phyloP scores from a whole-genome alignment of 257 asterid genomes.

The Penstemon barbatus region DNA sequence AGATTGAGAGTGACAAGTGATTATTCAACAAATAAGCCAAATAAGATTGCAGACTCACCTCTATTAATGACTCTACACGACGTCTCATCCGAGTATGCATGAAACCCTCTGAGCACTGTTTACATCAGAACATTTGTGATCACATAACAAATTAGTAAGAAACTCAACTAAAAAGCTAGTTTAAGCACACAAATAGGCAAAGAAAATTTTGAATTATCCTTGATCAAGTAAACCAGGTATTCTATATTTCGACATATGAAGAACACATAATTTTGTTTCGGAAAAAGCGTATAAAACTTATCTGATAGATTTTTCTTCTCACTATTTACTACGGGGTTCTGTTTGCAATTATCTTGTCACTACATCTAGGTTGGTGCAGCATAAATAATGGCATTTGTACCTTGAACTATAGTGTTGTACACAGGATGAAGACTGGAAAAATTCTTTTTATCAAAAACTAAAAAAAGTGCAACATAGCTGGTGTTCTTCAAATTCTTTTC shows the following conservation, averaged over 20 bases:
- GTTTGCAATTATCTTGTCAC: background rate
- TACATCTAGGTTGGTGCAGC: background rate
- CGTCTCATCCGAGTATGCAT: constrained; percentile 99
- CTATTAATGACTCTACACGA: constrained; percentile 85
- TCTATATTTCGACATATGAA: background rate
- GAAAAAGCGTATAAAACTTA: background rate
- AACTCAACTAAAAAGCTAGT: constrained; percentile 15
- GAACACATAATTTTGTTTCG: background rate
- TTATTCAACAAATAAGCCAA: constrained; percentile 17
- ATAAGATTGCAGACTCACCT: constrained; percentile 44
- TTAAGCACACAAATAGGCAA: constrained; percentile 1
- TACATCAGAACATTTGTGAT: constrained; percentile 28
- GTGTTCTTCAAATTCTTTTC: background rate
- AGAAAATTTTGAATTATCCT: background rate
- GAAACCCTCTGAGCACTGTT: constrained; percentile 93
- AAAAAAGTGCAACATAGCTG: background rate
- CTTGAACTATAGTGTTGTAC: background rate
- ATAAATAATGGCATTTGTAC: background rate
- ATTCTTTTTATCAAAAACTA: background rate
- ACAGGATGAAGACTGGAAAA: background rate
- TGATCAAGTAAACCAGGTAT: background rate
- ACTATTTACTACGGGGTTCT: background rate
- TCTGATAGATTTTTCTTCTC: background rate
- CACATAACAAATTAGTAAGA: constrained; percentile 8
- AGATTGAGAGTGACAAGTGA: background rate